Percentiles rank a stretch among this genome's conserved stretches.
These are phyloP conservation scores for Hydnomerulius pinastri DNA, from an alignment of 768 basidiomycete species.

Conservation along the genomic window DNA sequence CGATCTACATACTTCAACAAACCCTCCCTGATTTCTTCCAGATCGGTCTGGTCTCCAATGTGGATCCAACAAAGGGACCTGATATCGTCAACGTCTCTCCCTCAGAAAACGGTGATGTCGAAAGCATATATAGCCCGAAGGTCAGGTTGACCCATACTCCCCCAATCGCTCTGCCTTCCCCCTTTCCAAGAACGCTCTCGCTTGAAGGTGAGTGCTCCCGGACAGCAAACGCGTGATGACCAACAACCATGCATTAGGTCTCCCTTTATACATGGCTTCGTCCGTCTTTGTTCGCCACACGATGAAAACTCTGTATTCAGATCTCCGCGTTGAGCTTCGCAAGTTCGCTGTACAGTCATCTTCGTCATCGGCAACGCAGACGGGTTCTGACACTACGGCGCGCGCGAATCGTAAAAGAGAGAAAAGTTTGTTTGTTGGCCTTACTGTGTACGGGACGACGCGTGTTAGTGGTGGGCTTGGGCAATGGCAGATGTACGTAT, in stretches of 20 bases:
- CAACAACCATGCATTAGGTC: constrained; percentile 45
- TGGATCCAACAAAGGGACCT: constrained; percentile 50
- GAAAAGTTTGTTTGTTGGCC: constrained; percentile 56
- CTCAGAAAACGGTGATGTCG: constrained; percentile 31
- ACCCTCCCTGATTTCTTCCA: constrained; percentile 76
- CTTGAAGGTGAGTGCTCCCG: constrained; percentile 58
- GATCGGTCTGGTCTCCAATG: constrained; percentile 58
- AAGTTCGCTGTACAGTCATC: constrained; percentile 41
- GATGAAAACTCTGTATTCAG: constrained; percentile 72
- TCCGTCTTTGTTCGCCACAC: constrained; percentile 72
- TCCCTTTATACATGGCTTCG: constrained; percentile 71
- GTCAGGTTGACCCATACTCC: constrained; percentile 70
- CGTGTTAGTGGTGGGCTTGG: constrained; percentile 62
- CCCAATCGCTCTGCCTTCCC: constrained; percentile 61
- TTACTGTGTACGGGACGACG: constrained; percentile 56
- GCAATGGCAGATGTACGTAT: constrained; percentile 75
- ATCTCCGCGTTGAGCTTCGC: constrained; percentile 56
- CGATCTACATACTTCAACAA: constrained; percentile 64
- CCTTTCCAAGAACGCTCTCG: constrained; percentile 68
- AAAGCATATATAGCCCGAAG: constrained; percentile 62
- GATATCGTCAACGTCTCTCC: constrained; percentile 21
- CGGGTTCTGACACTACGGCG: not conserved
- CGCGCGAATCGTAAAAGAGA: constrained; percentile 41
- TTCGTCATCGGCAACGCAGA: not conserved
- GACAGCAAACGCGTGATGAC: not conserved